Base-by-base conservation (phyloP, 202 grass and related monocot genomes). In the Zizania palustris region DNA sequence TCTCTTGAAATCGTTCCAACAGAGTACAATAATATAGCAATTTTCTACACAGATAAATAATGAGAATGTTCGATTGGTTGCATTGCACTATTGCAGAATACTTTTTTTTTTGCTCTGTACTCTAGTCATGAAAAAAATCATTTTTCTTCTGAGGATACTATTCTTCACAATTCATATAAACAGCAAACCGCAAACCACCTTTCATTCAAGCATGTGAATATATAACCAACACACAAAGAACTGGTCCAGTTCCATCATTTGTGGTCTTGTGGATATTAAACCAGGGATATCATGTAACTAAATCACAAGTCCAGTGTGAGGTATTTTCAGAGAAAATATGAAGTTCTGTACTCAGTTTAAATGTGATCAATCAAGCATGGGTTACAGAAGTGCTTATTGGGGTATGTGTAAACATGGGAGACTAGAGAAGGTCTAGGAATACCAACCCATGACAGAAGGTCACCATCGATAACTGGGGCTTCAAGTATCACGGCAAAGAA, bases 381-480 rank as follows among this genome's bases (percentile, higher is more conserved):
- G 58, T 69, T 73, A 60, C 45, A 84, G 40, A 63, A 69, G n/a
- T 45, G 18, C n/a, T 42, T 20, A 37, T 20, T 20, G 34, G 1
- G 4, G 2, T 72, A 45, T 51, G 46, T 7, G 11, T 63, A 61
- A 67, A 19, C 7, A 81, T 37, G 21, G 41, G 9, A 64, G 33
- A 28, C 28, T 28, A 28, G 28, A 45, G 6, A 67, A 55, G 60
- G 33, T 65, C 59, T 39, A 73, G 61, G 42, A 75, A 84, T 81
- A 40, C 85, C 35, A 68, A 97, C 94, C 95, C 95, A 92, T 82
- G 85, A 88, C 35, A 93, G 82, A 82, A 97, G 88, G 39, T 93
- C 91, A 43, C 94, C 94, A 76, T 97, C 91, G 57, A 97, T 80
- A 46, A 85, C 80, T 57, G 75, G 12, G 21, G 87, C 84, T 84